Conservation (phyloP, 768 basidiomycete species). For the Suillus subaureus region DNA sequence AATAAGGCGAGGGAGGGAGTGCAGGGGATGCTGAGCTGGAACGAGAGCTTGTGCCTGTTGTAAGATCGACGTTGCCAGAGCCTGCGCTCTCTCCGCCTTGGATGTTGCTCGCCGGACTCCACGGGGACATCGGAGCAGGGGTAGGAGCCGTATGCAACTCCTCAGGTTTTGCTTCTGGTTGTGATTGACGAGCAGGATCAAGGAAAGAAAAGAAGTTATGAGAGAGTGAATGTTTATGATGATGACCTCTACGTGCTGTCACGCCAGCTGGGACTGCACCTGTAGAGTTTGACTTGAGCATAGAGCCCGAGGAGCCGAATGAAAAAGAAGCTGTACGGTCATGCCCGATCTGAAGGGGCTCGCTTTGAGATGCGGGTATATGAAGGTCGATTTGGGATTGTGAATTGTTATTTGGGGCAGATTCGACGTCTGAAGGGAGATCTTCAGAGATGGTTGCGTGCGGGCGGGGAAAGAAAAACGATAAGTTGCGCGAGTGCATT, state of each 20-base stretch:
- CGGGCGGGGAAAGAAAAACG: constrained; percentile 85
- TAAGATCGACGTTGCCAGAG: not conserved
- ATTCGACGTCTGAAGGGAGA: constrained; percentile 47
- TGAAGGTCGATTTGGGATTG: constrained; percentile 32
- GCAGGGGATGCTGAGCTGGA: constrained; percentile 23
- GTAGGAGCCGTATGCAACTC: constrained; percentile 60
- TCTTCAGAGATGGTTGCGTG: constrained; percentile 69
- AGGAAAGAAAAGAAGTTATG: constrained; percentile 97
- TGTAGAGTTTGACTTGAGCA: constrained; percentile 34
- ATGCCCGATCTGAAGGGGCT: constrained; percentile 35
- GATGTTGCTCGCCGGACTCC: constrained; percentile 44
- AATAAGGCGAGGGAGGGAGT: constrained; percentile 5
- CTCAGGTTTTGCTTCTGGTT: constrained; percentile 21
- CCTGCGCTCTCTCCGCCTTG: not conserved
- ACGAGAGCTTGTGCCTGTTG: constrained; percentile 10
- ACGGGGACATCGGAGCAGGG: constrained; percentile 64
- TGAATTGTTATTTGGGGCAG: constrained; percentile 34
- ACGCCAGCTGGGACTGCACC: constrained; percentile 22
- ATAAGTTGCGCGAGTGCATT: constrained; percentile 89
- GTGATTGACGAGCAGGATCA: constrained; percentile 50
- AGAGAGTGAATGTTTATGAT: constrained; percentile 92
- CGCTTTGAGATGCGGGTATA: constrained; percentile 44
- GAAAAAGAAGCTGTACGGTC: constrained; percentile 59
- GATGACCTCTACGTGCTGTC: constrained; percentile 60
- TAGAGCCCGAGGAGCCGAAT: constrained; percentile 41